A percentile compares a stretch with the other conserved stretches of the same genome.
phyloP scores from a whole-genome alignment of 1,139 yeast genomes.

The Debaryomyces subglobosus region DNA sequence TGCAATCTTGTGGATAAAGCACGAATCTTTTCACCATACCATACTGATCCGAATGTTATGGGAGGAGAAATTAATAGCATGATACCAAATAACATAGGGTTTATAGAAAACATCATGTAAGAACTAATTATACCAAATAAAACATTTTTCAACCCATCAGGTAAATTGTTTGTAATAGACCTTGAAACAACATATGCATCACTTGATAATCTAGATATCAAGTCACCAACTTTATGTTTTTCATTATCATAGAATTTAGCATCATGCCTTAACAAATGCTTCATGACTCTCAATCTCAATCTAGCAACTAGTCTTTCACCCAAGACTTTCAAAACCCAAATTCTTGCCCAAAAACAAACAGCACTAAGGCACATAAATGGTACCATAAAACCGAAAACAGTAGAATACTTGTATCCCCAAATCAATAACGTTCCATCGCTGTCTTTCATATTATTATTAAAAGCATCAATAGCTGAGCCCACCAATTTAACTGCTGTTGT shows the following conservation, averaged over 20 bases:
- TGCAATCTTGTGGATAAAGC: conserved; percentile 47
- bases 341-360: conserved; percentile 52
- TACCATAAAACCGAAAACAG: conserved; percentile 46
- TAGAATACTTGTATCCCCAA: conserved; percentile 51
- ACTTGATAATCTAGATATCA: conserved; percentile 54
- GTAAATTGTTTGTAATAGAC: conserved; percentile 49
- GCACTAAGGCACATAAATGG: conserved; percentile 52
- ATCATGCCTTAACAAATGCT: conserved; percentile 54
- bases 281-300: conserved; percentile 51
- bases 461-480: conserved; percentile 52
- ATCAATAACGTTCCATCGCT: conserved; percentile 45
- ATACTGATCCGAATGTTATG: conserved; percentile 52
- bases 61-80: conserved; percentile 58
- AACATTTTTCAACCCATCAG: conserved; percentile 51
- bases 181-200: conserved; percentile 57
- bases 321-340: conserved; percentile 48
- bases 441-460: conserved; percentile 39
- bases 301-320: conserved; percentile 51
- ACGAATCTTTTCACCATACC: conserved; percentile 53
- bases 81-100: conserved; percentile 49
- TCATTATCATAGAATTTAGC: conserved; percentile 53
- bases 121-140: conserved; percentile 48
- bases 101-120: conserved; percentile 51
- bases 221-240: conserved; percentile 58
- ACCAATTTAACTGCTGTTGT: conserved; percentile 50